Evolutionary conservation across 192 early-diverging fungal genomes (phyloP).

Genomic region (Lobosporangium transversale): DNA sequence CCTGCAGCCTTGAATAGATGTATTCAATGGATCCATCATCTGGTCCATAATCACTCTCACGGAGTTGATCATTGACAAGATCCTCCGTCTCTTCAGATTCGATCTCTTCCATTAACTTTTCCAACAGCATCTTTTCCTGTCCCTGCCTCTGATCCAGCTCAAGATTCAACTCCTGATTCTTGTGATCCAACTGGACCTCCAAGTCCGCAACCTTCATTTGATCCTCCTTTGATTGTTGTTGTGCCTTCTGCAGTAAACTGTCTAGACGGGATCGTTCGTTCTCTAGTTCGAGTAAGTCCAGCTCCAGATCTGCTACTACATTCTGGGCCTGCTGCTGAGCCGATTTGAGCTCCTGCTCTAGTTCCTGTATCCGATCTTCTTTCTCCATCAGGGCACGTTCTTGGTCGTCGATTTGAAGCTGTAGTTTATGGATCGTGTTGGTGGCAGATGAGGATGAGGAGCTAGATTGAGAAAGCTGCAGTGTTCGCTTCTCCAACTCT

Average conservation of each 20-base stretch:
- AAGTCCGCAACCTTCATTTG: conserved; percentile 4
- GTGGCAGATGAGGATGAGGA: conserved; percentile 13
- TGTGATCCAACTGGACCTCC: conserved; percentile 11
- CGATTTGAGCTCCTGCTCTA: conserved; percentile 32
- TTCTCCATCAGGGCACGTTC: conserved; percentile 31
- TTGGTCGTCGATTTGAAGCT: conserved; percentile 25
- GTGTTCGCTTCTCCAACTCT: conserved; percentile 13
- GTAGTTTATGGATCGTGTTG: conserved; percentile 15
- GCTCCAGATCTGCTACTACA: conserved; percentile 31
- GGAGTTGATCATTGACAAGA: not conserved
- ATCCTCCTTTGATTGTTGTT: conserved; percentile 17
- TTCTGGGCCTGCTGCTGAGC: conserved; percentile 37
- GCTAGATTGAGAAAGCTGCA: conserved; percentile 10
- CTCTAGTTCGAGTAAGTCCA: conserved; percentile 18
- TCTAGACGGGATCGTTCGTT: conserved; percentile 9
- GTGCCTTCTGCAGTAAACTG: conserved; percentile 12
- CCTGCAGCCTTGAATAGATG: conserved; percentile 12
- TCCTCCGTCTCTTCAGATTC: conserved; percentile 6
- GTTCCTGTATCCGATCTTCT: conserved; percentile 33
- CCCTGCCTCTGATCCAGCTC: conserved; percentile 13
- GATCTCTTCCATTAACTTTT: conserved; percentile 17
- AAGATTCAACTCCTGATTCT: conserved; percentile 18
- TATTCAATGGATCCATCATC: not conserved
- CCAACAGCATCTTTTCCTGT: conserved; percentile 13
- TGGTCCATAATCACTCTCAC: not conserved